These are phyloP conservation scores for Asclepias syriaca DNA, from an alignment of 257 asterid species.

Conservation along the genomic window DNA sequence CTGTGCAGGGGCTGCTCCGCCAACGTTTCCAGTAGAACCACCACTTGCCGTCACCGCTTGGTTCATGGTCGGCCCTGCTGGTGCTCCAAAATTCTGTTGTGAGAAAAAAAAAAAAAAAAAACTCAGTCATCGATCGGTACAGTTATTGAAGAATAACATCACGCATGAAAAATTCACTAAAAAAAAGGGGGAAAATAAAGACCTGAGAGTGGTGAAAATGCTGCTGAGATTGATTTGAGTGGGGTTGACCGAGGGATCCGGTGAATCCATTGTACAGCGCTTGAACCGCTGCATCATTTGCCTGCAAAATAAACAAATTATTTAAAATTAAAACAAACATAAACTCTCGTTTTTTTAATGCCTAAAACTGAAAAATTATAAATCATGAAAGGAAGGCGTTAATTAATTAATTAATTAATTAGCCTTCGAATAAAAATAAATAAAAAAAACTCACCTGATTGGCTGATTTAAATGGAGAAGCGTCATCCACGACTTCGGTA, in stretches of 20 bases:
- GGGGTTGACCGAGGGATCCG: conserved; percentile 49
- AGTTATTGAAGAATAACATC: neutral
- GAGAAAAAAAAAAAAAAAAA: neutral
- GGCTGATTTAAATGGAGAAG: conserved; percentile 36
- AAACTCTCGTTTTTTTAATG: neutral
- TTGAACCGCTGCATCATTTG: conserved; percentile 56
- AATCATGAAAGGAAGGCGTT: neutral
- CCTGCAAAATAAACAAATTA: conserved; percentile 32
- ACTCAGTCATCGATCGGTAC: neutral
- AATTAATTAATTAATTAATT: neutral
- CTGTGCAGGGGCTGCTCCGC: conserved; percentile 39
- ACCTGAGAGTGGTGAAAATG: conserved; percentile 69
- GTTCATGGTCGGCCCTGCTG: conserved; percentile 31
- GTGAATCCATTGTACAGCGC: conserved; percentile 65
- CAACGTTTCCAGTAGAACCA: conserved; percentile 52
- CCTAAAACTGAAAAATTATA: neutral
- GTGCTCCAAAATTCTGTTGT: conserved; percentile 31
- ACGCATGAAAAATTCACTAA: neutral
- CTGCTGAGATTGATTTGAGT: conserved; percentile 51
- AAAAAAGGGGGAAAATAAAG: neutral
- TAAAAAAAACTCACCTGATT: conserved; percentile 35
- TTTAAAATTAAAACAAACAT: neutral
- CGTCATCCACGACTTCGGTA: conserved; percentile 34
- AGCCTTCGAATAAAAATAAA: no score
- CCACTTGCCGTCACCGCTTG: conserved; percentile 40